Evolutionary conservation across 129 eudicot genomes (phyloP), one percentile per base, ranked within the genome.

Genomic region (Calendula officinalis): DNA sequence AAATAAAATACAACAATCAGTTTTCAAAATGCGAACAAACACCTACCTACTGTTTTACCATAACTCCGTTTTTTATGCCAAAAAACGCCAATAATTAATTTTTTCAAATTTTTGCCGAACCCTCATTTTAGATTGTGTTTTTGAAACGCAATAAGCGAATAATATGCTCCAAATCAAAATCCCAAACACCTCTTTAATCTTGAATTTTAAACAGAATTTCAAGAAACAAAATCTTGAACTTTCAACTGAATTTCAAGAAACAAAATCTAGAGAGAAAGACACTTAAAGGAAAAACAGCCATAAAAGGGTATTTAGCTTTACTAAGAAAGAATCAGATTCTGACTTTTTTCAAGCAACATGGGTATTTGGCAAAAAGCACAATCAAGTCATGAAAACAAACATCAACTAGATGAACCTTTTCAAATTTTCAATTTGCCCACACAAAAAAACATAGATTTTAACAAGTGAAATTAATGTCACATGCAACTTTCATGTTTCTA

Each of bases 321-420:
- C 33, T 64, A 56, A 66, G 54, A 56, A 58, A 66, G 78, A 73
- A 73, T 66, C 71, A 57, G 54, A 65, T 73, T 73, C 78, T 64
- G 17, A 32, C 53, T 43, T 65, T 73, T 65, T 56, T 54, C 66
- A 16, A 65, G 61, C 72, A 73, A 66, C 68, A 74, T 74, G 78
- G 78, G 55, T 9, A 37, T 66, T 56, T 27, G 51, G 44, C 72
- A 64, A 36, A 73, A 55, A 56, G 71, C 66, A 65, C 50, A 49
- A 64, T 65, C 78, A 72, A 72, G 38, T 43, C 44, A 54, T 49
- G 46, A 61, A 70, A 62, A 66, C 66, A 73, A 71, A 74, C 68
- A 66, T 74, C 73, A 57, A 49, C 59, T 40, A 40, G 39, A 66
- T 58, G 73, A 62, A 36, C 61, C 67, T 48, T 74, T 48, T 56